These are phyloP conservation scores for Phytophthora ramorum DNA, from an alignment of 352 stramenopile genomes.

Conservation along the genomic window DNA sequence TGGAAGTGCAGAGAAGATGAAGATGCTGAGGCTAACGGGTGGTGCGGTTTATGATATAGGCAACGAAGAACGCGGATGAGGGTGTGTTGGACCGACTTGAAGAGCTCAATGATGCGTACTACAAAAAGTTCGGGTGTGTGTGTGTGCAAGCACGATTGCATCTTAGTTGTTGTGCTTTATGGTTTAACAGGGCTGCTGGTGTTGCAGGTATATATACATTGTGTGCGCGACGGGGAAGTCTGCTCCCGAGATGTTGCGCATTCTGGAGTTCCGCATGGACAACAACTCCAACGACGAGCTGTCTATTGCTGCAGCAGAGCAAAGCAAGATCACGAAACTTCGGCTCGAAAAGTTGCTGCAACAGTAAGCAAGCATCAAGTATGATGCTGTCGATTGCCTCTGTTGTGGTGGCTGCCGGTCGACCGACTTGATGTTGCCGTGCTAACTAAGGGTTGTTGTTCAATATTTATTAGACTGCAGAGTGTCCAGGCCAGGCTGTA, in stretches of 20 bases:
- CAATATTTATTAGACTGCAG: constrained; percentile 3
- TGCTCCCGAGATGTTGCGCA: constrained; percentile 73
- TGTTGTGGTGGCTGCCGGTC: neutral
- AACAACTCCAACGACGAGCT: constrained; percentile 61
- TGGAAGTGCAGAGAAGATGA: neutral
- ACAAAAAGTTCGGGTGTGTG: constrained; percentile 68
- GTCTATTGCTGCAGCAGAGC: constrained; percentile 63
- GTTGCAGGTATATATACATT: constrained; percentile 78
- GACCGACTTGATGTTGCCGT: neutral
- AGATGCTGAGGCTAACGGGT: neutral
- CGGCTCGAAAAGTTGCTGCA: constrained; percentile 70
- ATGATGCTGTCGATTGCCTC: neutral
- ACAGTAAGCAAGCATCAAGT: constrained; percentile 48
- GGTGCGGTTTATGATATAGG: constrained; percentile 24
- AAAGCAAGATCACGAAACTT: constrained; percentile 84
- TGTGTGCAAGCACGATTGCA: neutral
- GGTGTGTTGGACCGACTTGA: constrained; percentile 64
- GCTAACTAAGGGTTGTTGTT: neutral
- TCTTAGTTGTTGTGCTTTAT: neutral
- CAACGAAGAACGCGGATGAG: constrained; percentile 61
- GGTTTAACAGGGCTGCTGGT: neutral
- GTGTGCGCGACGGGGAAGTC: constrained; percentile 84
- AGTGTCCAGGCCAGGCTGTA: constrained; percentile 11
- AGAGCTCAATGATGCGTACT: constrained; percentile 71
- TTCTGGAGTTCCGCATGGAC: constrained; percentile 63